Percentiles rank a stretch among this genome's conserved stretches.
Evolutionary conservation across 2,329 filamentous ascomycete genomes (phyloP).

Genomic region (Pseudogymnoascus sp.): DNA sequence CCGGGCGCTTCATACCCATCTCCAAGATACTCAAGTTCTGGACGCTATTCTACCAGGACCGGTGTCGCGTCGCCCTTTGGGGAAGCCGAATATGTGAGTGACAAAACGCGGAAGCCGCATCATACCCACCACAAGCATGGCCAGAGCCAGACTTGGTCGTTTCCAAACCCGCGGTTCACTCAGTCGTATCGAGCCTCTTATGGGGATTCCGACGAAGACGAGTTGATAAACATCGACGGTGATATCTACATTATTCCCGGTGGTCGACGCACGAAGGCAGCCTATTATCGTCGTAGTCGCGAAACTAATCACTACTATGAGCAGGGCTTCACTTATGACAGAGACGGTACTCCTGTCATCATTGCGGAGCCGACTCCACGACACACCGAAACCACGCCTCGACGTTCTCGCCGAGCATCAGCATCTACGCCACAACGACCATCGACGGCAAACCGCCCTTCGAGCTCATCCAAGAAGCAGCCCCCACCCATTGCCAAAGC

Average conservation of each 20-base stretch:
- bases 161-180: conserved; percentile 22
- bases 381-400: conserved; percentile 12
- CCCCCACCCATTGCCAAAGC: conserved; percentile 37
- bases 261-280: conserved; percentile 22
- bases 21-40: conserved; percentile 29
- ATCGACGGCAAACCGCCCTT: conserved; percentile 18
- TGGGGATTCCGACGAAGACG: conserved; percentile 31
- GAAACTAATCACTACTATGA: conserved; percentile 29
- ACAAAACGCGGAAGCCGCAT: conserved; percentile 20
- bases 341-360: conserved; percentile 21
- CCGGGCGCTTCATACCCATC: conserved; percentile 23
- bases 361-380: conserved; percentile 8
- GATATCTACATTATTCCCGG: conserved; percentile 23
- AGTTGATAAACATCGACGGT: conserved; percentile 18
- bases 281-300: conserved; percentile 28
- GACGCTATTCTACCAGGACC: conserved; percentile 27
- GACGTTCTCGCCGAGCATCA: conserved; percentile 22
- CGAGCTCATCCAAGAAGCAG: conserved; percentile 22
- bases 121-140: conserved; percentile 24
- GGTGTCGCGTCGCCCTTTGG: conserved; percentile 13
- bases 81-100: conserved; percentile 30
- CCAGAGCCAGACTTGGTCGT: conserved; percentile 9
- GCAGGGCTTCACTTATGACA: conserved; percentile 24
- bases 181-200: conserved; percentile 29
- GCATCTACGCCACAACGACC: conserved; percentile 26